These are phyloP conservation scores for Coemansia sp. DNA, from an alignment of 192 early-diverging fungal genomes.

Conservation along the genomic window DNA sequence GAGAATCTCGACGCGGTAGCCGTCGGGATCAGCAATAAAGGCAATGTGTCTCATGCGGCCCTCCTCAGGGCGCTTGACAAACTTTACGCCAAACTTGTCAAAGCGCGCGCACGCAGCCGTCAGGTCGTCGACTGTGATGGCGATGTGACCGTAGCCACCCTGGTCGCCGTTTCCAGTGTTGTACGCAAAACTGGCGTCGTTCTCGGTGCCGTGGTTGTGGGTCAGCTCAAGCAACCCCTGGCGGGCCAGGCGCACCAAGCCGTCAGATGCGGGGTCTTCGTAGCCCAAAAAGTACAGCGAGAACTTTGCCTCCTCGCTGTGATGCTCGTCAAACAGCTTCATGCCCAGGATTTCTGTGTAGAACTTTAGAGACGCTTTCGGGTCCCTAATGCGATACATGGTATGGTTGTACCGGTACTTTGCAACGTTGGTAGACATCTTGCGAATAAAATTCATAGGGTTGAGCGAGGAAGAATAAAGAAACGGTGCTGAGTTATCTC, in stretches of 20 bases:
- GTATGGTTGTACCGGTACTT: slow-evolving; percentile 73
- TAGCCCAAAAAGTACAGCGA: slow-evolving; percentile 80
- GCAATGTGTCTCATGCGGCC: slow-evolving; percentile 83
- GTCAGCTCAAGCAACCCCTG: slow-evolving; percentile 81
- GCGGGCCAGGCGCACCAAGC: slow-evolving; percentile 58
- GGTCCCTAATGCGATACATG: slow-evolving; percentile 84
- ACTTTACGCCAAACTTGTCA: slow-evolving; percentile 67
- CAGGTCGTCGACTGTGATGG: slow-evolving; percentile 76
- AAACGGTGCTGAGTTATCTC: neutral
- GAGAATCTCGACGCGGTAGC: slow-evolving; percentile 74
- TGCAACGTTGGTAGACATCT: slow-evolving; percentile 47
- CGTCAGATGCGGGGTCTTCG: slow-evolving; percentile 44
- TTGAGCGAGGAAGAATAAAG: neutral
- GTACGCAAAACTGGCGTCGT: slow-evolving; percentile 63
- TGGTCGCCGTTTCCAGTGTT: slow-evolving; percentile 70
- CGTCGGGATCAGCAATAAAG: slow-evolving; percentile 81
- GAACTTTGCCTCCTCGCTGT: slow-evolving; percentile 48
- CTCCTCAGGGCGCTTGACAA: slow-evolving; percentile 71
- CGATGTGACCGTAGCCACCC: slow-evolving; percentile 81
- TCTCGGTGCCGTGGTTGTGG: slow-evolving; percentile 82
- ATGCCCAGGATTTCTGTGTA: slow-evolving; percentile 77
- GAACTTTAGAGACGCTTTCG: slow-evolving; percentile 70
- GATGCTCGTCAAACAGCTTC: slow-evolving; percentile 54
- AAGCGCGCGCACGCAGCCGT: slow-evolving; percentile 76
- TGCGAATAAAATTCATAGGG: slow-evolving; percentile 11